Evolutionary conservation across 2,329 filamentous ascomycete species (phyloP), one percentile per base, ranked within the genome.

Genomic region (Sporothrix schenckii): DNA sequence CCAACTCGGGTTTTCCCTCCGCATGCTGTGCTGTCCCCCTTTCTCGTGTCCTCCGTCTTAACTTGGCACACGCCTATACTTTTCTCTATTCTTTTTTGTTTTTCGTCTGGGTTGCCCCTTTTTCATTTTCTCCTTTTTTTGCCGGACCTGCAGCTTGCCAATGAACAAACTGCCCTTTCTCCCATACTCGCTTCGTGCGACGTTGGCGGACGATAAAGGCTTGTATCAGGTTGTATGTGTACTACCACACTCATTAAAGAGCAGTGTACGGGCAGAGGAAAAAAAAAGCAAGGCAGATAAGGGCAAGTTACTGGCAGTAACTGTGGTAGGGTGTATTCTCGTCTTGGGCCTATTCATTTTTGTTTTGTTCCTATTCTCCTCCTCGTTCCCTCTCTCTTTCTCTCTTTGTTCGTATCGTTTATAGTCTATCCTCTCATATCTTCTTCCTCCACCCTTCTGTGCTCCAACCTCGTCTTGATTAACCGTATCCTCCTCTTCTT

Each of bases 211-310:
- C 44, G 44, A 24, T 30, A 19, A 7, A 14, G 47, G 39, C 44
- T 16, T 10, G 44, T 65, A 49, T 34, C 41, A n/a, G 9, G 14
- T 41, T 16, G 34, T 50, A 21, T 50, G 44, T 65, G 61, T 65
- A 13, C 24, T 9, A 65, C 61, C 61, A 50, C 44, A 50, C 44
- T 50, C 44, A 50, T 65, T 50, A 30, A 65, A 50, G 16, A 50
- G 7, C 44, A 3, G 14, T 65, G 44, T 13, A 50, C 61, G 27
- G 34, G 34, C 14, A 49, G 44, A 34, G 19, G 13, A 21, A 19
- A 34, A 14, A 65, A 50, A 34, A 24, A 65, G 34, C 34, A 44
- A 54, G 52, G 27, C 1, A 6, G 4, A 24, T 24, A 65, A 50
- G 24, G 24, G 27, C 44, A 65, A 6, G 24, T 44, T 34, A n/a